phyloP scores from a whole-genome alignment of 1,284 basidiomycete genomes.

The Papiliotrema flavescens region DNA sequence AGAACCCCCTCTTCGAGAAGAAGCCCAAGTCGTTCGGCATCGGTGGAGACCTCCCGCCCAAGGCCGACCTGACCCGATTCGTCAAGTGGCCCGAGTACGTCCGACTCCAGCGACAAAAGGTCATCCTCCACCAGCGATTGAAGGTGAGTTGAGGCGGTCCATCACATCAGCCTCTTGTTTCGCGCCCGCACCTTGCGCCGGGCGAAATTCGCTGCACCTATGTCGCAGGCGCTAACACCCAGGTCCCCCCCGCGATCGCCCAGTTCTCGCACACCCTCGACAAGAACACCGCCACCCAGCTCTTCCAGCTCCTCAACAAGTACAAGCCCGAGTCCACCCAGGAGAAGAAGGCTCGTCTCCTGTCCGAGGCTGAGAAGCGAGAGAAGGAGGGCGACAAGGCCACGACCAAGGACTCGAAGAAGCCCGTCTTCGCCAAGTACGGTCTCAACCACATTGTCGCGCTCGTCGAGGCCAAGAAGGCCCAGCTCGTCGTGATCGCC shows the following conservation, averaged over 20 bases:
- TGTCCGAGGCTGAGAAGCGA: constrained; percentile 70
- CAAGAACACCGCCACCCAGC: constrained; percentile 98
- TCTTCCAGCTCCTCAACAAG: constrained; percentile 99
- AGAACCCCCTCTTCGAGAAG: constrained; percentile 96
- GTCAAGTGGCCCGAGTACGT: constrained; percentile 99
- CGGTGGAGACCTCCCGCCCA: constrained; percentile 90
- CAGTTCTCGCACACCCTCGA: constrained; percentile 98
- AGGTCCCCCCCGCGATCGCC: constrained; percentile 91
- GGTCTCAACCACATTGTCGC: constrained; percentile 96
- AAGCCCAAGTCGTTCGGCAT: constrained; percentile 91
- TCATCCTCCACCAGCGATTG: constrained; percentile 95
- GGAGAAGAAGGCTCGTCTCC: constrained; percentile 96
- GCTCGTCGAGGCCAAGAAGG: constrained; percentile 96
- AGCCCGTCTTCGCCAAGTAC: constrained; percentile 93
- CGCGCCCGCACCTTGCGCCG: too few relatives aligned
- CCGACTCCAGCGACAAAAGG: constrained; percentile 96
- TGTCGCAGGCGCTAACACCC: not conserved
- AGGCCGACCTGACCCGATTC: constrained; percentile 91
- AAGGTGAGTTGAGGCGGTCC: constrained; percentile 55
- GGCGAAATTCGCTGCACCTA: too few relatives aligned
- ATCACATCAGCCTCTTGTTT: too few relatives aligned
- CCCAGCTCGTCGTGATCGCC: constrained; percentile 90
- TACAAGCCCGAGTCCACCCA: constrained; percentile 67
- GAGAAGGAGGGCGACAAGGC: constrained; percentile 51
- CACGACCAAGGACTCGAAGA: constrained; percentile 67